Evolutionary conservation across 2,329 filamentous ascomycete species (phyloP).

Genomic region (Sclerotinia subarctica): DNA sequence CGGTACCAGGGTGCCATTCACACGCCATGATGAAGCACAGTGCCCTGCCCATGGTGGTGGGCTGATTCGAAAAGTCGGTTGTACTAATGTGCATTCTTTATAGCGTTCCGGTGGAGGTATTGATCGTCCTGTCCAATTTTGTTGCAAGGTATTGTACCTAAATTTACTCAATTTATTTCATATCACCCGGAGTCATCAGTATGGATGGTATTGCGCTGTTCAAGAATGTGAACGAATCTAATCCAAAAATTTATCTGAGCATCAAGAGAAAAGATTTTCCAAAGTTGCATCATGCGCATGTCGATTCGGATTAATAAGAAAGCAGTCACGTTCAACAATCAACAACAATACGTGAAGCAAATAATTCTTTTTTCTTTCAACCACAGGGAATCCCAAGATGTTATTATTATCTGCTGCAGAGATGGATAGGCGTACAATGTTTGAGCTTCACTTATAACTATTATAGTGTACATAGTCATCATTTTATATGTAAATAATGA

Average conservation of each 20-base stretch:
- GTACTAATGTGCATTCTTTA: not conserved
- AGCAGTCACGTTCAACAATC: not conserved
- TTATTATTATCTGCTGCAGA: not conserved
- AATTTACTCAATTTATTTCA: not conserved
- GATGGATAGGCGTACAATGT: not conserved
- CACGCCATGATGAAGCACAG: not conserved
- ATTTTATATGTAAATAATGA: not conserved
- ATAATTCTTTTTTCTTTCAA: not conserved
- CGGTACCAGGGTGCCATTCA: not conserved
- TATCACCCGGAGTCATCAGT: too few species aligned
- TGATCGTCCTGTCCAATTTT: not conserved
- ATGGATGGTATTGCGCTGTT: not conserved
- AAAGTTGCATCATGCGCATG: not conserved
- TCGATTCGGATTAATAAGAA: not conserved
- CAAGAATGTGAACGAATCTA: not conserved
- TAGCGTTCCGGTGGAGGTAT: not conserved
- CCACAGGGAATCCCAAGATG: not conserved
- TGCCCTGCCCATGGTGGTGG: not conserved
- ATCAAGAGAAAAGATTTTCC: not conserved
- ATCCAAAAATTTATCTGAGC: not conserved
- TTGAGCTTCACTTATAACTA: not conserved
- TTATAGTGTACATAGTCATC: not conserved
- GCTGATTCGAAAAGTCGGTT: not conserved
- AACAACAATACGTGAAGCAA: not conserved
- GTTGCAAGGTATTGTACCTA: not conserved